phyloP scores from a whole-genome alignment of 2,329 filamentous ascomycete genomes.

The Pseudogymnoascus sp. region DNA sequence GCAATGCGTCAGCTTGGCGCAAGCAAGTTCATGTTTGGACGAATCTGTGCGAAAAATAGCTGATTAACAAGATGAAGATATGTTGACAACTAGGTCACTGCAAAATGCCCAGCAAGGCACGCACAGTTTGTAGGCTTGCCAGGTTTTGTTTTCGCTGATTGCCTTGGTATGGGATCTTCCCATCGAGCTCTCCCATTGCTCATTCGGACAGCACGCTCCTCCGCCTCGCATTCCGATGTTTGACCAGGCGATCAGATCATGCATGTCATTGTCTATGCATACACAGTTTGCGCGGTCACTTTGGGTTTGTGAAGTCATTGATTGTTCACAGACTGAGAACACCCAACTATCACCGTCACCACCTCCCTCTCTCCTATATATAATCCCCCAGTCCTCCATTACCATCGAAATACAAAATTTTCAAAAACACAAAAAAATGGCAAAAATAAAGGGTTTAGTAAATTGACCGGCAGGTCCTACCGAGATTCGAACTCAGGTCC shows the following conservation, averaged over 20 bases:
- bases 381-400: not conserved
- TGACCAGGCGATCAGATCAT: not conserved
- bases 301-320: not conserved
- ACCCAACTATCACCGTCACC: not conserved
- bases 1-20: too few relatives aligned
- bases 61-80: too few relatives aligned
- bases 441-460: not conserved
- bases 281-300: not conserved
- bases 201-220: not conserved
- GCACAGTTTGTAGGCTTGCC: not conserved
- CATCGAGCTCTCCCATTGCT: not conserved
- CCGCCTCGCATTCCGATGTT: not conserved
- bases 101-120: too few relatives aligned
- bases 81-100: too few relatives aligned
- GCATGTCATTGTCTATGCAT: not conserved
- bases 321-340: not conserved
- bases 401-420: not conserved
- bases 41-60: not conserved
- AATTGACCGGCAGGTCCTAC: not conserved
- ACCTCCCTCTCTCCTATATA: not conserved
- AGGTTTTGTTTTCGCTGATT: not conserved
- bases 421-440: not conserved
- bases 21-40: too few relatives aligned
- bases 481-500: conserved; percentile 1
- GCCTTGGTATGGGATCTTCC: not conserved